Conservation (phyloP, 306 rosid species). For the Luffa acutangula region DNA sequence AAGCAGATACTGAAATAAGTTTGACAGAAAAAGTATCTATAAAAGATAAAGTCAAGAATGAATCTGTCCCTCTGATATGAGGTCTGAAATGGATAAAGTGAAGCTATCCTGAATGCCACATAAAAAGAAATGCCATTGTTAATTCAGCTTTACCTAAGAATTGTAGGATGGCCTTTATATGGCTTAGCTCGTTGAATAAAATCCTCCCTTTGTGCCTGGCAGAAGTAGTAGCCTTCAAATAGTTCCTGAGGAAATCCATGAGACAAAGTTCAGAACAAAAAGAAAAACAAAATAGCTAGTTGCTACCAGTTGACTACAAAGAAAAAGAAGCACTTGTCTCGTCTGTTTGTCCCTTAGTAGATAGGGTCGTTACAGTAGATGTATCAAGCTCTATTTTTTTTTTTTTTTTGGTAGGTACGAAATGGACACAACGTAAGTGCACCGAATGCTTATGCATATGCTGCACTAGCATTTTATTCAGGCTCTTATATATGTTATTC, state of each 20-base stretch:
- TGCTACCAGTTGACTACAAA: not conserved
- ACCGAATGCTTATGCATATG: not conserved
- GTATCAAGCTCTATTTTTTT: not conserved
- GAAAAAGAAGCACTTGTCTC: not conserved
- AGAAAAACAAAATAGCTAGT: not conserved
- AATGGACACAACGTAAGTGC: too few relatives aligned
- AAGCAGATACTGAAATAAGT: constrained; percentile 15
- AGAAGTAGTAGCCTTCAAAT: constrained; percentile 91
- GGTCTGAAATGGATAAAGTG: not conserved
- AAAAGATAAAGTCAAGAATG: not conserved
- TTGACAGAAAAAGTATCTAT: constrained; percentile 3
- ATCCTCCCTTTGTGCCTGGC: constrained; percentile 91
- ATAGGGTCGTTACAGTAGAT: not conserved
- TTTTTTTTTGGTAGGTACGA: not conserved
- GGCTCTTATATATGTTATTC: not conserved
- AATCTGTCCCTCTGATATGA: not conserved
- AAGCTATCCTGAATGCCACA: not conserved
- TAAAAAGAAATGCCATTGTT: constrained; percentile 8
- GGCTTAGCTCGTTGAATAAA: constrained; percentile 79
- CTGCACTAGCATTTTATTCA: not conserved
- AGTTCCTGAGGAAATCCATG: constrained; percentile 49
- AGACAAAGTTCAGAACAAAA: not conserved
- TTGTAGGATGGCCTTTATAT: constrained; percentile 73
- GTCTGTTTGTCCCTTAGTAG: not conserved
- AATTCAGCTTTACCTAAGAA: constrained; percentile 41